Evolutionary conservation across 805 yeast species (phyloP).

Genomic region (Sugiyamaella lignohabitans): DNA sequence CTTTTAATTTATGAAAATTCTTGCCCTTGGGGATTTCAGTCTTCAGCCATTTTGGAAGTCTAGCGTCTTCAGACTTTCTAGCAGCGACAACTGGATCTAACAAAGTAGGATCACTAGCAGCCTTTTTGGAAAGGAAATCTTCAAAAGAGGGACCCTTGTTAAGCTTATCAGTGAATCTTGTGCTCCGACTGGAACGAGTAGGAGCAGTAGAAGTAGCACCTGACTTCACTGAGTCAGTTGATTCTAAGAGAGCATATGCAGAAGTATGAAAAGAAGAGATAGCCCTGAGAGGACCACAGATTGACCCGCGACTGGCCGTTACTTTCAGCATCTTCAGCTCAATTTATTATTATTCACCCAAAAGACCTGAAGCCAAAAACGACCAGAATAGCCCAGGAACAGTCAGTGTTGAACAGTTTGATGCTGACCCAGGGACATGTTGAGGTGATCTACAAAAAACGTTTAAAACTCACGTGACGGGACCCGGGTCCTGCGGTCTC

Average conservation of each 20-base stretch:
- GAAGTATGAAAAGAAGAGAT: background rate
- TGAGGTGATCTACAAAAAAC: no score
- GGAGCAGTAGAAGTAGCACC: slow-evolving; percentile 5
- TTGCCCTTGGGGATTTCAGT: slow-evolving; percentile 96
- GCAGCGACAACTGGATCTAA: slow-evolving; percentile 61
- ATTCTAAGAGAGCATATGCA: background rate
- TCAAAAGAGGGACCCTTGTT: slow-evolving; percentile 89
- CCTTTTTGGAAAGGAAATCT: slow-evolving; percentile 80
- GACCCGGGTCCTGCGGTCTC: no score
- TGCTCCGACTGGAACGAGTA: slow-evolving; percentile 35
- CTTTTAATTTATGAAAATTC: slow-evolving; percentile 69
- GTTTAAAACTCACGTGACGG: no score
- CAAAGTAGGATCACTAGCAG: slow-evolving; percentile 41
- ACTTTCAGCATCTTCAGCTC: no score
- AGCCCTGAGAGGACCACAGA: background rate
- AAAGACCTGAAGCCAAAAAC: no score
- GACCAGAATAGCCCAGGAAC: no score
- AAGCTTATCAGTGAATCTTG: slow-evolving; percentile 61
- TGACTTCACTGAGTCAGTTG: background rate
- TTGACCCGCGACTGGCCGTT: background rate
- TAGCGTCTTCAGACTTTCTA: slow-evolving; percentile 33
- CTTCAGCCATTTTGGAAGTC: slow-evolving; percentile 89
- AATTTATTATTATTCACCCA: no score
- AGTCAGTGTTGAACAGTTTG: no score
- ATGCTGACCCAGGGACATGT: no score